Conservation (phyloP, 805 yeast genomes). For the Blastobotrys mokoenaii region DNA sequence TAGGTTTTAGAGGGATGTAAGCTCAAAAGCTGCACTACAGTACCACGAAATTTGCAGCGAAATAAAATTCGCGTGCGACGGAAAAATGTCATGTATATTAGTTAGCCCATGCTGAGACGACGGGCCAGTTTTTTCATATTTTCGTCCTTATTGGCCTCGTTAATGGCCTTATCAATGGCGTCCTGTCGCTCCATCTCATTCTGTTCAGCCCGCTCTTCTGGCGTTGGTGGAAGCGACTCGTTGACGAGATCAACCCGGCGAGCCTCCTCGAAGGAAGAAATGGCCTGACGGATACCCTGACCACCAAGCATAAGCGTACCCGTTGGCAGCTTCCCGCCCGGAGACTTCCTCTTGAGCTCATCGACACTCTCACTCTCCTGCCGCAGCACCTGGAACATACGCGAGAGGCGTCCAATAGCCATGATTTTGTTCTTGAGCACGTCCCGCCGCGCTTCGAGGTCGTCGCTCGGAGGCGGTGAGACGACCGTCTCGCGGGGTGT, state of each 20-base stretch:
- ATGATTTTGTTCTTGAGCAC: conserved; percentile 78
- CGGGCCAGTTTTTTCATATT: conserved; percentile 21
- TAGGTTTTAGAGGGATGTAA: too few relatives aligned
- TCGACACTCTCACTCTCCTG: conserved; percentile 83
- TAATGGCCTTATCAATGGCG: conserved; percentile 20
- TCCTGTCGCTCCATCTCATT: conserved; percentile 39
- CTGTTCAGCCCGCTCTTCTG: conserved; percentile 43
- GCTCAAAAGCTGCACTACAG: too few relatives aligned
- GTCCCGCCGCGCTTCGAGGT: conserved; percentile 24
- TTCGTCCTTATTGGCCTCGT: conserved; percentile 23
- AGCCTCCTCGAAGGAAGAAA: conserved; percentile 76
- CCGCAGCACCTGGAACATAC: conserved; percentile 83
- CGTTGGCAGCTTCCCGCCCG: conserved; percentile 75
- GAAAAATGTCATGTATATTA: neutral
- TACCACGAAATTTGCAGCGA: too few relatives aligned
- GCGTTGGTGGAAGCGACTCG: conserved; percentile 82
- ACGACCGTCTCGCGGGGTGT: neutral
- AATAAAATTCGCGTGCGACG: too few relatives aligned
- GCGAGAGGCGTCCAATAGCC: conserved; percentile 92
- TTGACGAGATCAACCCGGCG: conserved; percentile 68
- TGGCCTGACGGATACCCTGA: conserved; percentile 64
- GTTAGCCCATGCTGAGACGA: conserved; percentile 17
- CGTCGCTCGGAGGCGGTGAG: conserved; percentile 1
- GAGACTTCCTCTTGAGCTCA: conserved; percentile 54
- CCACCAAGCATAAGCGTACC: conserved; percentile 79